These are phyloP conservation scores for Pseudogymnoascus sp. DNA, from an alignment of 2,329 filamentous ascomycete species.

Conservation along the genomic window DNA sequence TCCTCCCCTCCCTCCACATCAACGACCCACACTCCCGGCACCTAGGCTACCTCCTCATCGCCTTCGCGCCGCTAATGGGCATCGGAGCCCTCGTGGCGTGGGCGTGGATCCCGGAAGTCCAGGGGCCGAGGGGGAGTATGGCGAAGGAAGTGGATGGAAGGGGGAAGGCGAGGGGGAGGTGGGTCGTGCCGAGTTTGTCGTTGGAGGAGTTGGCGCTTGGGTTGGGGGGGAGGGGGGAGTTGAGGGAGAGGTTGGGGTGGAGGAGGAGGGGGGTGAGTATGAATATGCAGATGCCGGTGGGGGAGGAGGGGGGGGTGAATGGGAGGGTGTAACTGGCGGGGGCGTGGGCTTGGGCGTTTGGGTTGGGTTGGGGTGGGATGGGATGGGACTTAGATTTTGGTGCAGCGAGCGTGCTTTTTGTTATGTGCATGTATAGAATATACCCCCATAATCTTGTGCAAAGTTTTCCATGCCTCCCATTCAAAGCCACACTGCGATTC, in stretches of 20 bases:
- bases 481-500: too few species aligned
- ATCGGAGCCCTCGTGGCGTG: slow-evolving; percentile 13
- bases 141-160: neutral
- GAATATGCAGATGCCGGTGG: neutral
- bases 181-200: slow-evolving; percentile 20
- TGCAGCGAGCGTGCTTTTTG: too few species aligned
- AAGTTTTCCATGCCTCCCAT: too few species aligned
- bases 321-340: too few species aligned
- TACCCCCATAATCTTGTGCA: too few species aligned
- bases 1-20: slow-evolving; percentile 12
- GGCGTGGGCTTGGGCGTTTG: neutral
- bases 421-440: too few species aligned
- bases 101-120: slow-evolving; percentile 14
- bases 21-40: neutral
- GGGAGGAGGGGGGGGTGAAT: neutral
- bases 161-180: slow-evolving; percentile 14
- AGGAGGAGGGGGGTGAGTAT: neutral
- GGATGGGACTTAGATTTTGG: too few species aligned
- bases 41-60: slow-evolving; percentile 12
- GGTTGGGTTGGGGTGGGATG: neutral
- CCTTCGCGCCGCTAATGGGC: slow-evolving; percentile 13
- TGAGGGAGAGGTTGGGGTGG: neutral
- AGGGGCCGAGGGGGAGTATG: neutral
- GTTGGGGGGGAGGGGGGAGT: neutral
- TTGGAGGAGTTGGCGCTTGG: slow-evolving; percentile 10